Percentiles rank a stretch among this genome's conserved stretches.
Conservation (phyloP, 108 stramenopile species). For the Chaetoceros tenuissimus region DNA sequence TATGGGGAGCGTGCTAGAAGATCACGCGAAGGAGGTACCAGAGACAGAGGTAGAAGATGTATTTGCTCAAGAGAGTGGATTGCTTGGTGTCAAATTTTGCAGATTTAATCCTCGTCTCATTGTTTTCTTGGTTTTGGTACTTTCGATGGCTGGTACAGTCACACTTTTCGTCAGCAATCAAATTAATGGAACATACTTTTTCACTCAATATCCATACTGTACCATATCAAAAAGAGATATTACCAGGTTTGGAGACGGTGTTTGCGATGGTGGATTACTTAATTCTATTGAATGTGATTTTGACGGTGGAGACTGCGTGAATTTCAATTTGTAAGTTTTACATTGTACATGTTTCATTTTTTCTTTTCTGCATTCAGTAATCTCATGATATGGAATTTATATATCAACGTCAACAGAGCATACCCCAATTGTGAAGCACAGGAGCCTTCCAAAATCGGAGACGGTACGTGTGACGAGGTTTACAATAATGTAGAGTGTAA, state of each 20-base stretch:
- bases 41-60: background rate
- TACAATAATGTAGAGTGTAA: too few species aligned
- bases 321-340: slow-evolving; percentile 5
- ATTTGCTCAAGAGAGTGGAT: background rate
- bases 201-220: slow-evolving; percentile 1
- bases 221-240: background rate
- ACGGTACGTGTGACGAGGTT: too few species aligned
- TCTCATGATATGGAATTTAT: too few species aligned
- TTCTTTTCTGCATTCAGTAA: too few species aligned
- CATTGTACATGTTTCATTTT: too few species aligned
- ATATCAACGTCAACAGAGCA: too few species aligned
- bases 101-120: too few species aligned
- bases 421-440: too few species aligned
- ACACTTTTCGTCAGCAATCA: background rate
- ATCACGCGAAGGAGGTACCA: background rate
- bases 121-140: too few species aligned
- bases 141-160: too few species aligned
- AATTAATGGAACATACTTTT: background rate
- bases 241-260: background rate
- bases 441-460: too few species aligned
- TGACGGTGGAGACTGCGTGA: slow-evolving; percentile 5
- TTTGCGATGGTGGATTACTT: background rate
- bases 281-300: slow-evolving; percentile 1
- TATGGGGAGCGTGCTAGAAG: background rate
- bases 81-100: too few species aligned